A percentile compares a stretch with the other conserved stretches of the same genome.
Evolutionary conservation across 306 rosid species (phyloP).

Genomic region (Medicago lupulina): DNA sequence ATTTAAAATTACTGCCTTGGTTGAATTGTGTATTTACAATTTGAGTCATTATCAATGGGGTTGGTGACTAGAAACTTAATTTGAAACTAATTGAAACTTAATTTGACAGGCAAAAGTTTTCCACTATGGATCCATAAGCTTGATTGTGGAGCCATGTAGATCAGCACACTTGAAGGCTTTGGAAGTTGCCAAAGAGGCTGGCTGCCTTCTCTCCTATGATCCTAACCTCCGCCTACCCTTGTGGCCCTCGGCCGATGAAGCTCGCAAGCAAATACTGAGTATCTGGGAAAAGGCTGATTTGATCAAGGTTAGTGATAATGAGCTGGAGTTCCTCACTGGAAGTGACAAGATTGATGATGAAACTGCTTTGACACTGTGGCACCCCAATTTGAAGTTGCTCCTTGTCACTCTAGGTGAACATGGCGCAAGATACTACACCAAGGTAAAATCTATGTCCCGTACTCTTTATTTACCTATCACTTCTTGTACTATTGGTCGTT

Average conservation of each 20-base stretch:
- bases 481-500: background rate
- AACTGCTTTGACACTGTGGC: conserved; percentile 75
- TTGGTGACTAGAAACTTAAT: conserved; percentile 4
- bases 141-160: conserved; percentile 97
- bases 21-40: background rate
- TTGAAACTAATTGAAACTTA: background rate
- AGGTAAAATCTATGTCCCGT: conserved; percentile 54
- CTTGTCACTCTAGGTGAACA: conserved; percentile 92
- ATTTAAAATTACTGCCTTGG: background rate
- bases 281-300: conserved; percentile 89
- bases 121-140: conserved; percentile 89
- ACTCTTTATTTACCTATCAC: background rate
- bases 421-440: conserved; percentile 89
- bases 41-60: background rate
- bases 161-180: conserved; percentile 89
- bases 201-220: conserved; percentile 79
- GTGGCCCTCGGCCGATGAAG: conserved; percentile 80
- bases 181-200: conserved; percentile 84
- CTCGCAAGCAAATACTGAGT: conserved; percentile 81
- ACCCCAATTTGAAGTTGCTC: conserved; percentile 79
- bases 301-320: conserved; percentile 85
- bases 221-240: conserved; percentile 81
- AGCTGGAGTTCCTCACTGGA: conserved; percentile 82
- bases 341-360: conserved; percentile 74
- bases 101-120: conserved; percentile 73